Base-by-base conservation (phyloP, 106 monocot species). In the Iris macrosiphon region DNA sequence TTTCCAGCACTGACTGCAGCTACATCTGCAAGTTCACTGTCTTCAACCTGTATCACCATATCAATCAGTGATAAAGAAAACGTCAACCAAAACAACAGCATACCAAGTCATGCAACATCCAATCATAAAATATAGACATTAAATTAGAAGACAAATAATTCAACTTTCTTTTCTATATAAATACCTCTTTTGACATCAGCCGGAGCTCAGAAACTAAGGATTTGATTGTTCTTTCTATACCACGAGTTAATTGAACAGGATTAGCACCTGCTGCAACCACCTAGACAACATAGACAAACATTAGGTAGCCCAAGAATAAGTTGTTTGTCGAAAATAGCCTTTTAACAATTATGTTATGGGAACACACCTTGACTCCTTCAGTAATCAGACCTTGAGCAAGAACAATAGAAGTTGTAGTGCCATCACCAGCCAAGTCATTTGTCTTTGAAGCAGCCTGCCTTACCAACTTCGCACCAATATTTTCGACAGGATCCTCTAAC, bases 1-100 rank as follows among this genome's bases (percentile, higher is more conserved):
- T 96, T 96, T 39, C 96, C 96, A 57, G 96, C 96, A 72, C 89
- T 90, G 2, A 96, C 89, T 51, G 96, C 89, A 52, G 96, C 96
- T 44, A 90, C 96, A 75, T 96, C 96, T 5, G 86, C 85, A 57
- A 96, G 79, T 66, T 96, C 90, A 63, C 86, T 89, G 63, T 96
- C 96, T 57, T 96, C 96, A 61, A 96, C 80, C 95, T 96, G 59
- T 38, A 67, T 10, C 32, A 32, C 19, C 52, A 31, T 2, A 45
- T 6, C 44, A 6, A 45, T 14, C 44, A n/a, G 16, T 2, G 19
- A 16, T 15, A 17, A 45, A 14, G 17, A 45, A 45, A 45, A 6
- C 19, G 15, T n/a, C n/a, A n/a, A n/a, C n/a, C n/a, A n/a, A n/a
- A n/a, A n/a, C n/a, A n/a, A n/a, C n/a, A n/a, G n/a, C n/a, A n/a